Evolutionary conservation across 768 basidiomycete genomes (phyloP), one percentile per base, ranked within the genome.

Genomic region (Tricholoma matsutake): DNA sequence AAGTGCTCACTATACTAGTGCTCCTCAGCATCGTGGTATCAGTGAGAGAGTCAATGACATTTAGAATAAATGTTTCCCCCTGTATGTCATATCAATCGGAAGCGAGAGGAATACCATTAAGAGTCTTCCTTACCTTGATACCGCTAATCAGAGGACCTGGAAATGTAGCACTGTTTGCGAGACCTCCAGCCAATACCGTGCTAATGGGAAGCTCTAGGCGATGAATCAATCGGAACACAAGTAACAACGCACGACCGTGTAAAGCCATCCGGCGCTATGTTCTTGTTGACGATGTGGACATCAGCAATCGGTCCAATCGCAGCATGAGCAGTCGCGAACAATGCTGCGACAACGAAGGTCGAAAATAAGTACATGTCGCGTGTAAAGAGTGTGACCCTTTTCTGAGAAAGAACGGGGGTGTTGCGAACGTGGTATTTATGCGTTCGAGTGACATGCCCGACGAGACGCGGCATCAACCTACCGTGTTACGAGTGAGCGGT

Each of bases 221-320:
- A 32, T 25, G n/a, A n/a, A 18, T 29, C 31, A 7, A 35, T 14
- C 16, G 25, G 6, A 47, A 29, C 22, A 4, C n/a, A 13, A 16
- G 25, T 16, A 28, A 8, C 4, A 7, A 56, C 60, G 28, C 54
- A 61, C 60, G 60, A 61, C 16, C 60, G 73, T 66, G 57, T 60
- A 61, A 75, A 81, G 14, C 82, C 82, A 69, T 83, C 82, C 0
- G 82, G 82, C 1, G 78, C 68, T 45, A 83, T 77, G 11, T 70
- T 65, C 56, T 71, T 73, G 66, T 83, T 83, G 20, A 65, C 70
- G 49, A 83, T 71, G 55, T 73, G 64, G 3, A 83, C 65, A 37
- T 78, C 67, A 18, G 72, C 64, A 49, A 57, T 60, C 9, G 73
- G 73, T 0, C 73, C 71, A 58, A 73, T 68, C 4, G 71, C 65